phyloP scores from a whole-genome alignment of 2,329 filamentous ascomycete species.

The Microdochium bolleyi region DNA sequence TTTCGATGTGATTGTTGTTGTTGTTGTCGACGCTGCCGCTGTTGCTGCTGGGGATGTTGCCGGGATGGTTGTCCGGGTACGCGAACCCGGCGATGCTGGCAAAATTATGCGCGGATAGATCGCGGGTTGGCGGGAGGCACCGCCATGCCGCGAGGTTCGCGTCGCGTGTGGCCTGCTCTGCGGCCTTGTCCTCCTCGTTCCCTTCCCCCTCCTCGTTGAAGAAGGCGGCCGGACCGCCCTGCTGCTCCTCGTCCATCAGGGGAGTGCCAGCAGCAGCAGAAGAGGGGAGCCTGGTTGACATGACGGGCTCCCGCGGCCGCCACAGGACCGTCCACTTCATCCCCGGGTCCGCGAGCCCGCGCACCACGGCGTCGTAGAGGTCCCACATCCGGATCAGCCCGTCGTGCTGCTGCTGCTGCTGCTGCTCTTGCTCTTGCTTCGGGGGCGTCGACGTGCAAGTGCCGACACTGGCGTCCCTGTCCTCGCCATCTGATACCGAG shows the following conservation, averaged over 20 bases:
- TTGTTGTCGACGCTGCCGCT: neutral
- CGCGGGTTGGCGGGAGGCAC: neutral
- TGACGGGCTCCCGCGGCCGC: neutral
- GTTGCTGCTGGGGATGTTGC: neutral
- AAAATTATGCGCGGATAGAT: too few relatives aligned
- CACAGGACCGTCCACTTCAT: conserved; percentile 1
- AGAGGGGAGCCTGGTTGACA: too few relatives aligned
- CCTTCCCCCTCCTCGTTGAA: too few relatives aligned
- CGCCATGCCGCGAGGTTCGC: neutral
- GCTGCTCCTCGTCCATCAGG: too few relatives aligned
- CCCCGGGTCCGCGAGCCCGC: neutral
- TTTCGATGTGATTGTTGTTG: neutral
- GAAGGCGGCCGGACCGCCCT: too few relatives aligned
- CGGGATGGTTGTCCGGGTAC: neutral
- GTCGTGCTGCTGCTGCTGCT: neutral
- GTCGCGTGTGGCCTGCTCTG: neutral
- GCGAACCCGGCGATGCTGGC: neutral
- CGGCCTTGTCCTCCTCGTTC: neutral
- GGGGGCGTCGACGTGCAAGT: too few relatives aligned
- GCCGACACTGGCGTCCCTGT: too few relatives aligned
- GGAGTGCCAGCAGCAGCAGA: too few relatives aligned
- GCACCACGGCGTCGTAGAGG: conserved; percentile 3
- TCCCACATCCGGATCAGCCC: conserved; percentile 1
- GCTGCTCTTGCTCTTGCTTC: too few relatives aligned
- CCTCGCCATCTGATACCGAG: too few relatives aligned